Base-by-base conservation (phyloP, 441 rosid genomes). In the Omphalea diandra region DNA sequence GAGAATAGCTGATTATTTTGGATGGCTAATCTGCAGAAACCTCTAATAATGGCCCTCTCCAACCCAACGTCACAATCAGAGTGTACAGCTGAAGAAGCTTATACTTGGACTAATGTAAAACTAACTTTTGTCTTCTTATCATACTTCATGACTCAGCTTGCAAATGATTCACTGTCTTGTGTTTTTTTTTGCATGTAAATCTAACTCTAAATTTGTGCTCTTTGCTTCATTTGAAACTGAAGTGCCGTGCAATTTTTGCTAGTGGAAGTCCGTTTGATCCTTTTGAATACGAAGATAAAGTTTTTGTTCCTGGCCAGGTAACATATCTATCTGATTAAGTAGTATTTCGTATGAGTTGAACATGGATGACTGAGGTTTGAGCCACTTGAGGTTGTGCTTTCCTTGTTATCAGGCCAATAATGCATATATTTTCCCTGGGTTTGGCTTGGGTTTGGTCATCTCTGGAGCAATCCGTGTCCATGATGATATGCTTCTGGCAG, bases 221-320 rank as follows among this genome's bases (percentile, higher is more conserved):
- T 9, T 33, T 54, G 32, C 22, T 59, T 68, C 36, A 11, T 68
- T 63, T 74, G 41, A 26, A 72, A 68, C 57, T 75, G 52, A 56
- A 93, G 98, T 97, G 97, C 29, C 85, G 82, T 52, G 89, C 97
- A 63, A 88, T 89, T 73, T 93, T 86, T 70, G 93, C 95, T 24
- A 93, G 97, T 79, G 98, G 98, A 80, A 90, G 98, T 75, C 98
- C 98, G 3, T 92, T 92, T 69, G 93, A 87, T 65, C 88, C 91
- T 20, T 83, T 90, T 63, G 89, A 85, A 67, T 86, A 83, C 47
- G 53, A 86, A 26, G 98, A 90, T 64, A 82, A 86, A 80, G 74
- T 85, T 73, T 84, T 68, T 68, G 66, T 80, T 55, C 91, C 98
- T 73, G 98, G 98, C 82, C 98, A 93, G 98, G 98, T 92, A 33